Base-by-base conservation (phyloP, 2,329 filamentous ascomycete genomes). In the Colletotrichum navitas region DNA sequence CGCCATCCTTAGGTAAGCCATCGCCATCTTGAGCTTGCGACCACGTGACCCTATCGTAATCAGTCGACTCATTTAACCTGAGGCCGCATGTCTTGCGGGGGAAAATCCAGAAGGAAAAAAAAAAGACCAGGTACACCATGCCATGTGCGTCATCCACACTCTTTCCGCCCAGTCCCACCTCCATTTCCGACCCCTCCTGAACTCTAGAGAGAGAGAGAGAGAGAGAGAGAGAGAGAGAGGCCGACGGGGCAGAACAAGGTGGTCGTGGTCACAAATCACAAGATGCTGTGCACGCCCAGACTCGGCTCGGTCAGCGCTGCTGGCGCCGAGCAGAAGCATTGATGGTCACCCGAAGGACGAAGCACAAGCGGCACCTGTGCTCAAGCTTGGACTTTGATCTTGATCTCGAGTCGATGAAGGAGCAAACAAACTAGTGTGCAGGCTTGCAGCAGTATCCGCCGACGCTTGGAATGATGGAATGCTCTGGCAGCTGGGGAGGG, bases 151-250 rank as follows among this genome's bases (percentile, higher is more conserved):
- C 29, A 29, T 61, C 36, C 36, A 39, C 36, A 39, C 36, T 39
- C 36, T 39, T 12, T 39, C 21, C 41, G 18, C 10, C n/a, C 24
- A 41, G 62, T 54, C 62, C 68, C 68, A 68, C 68, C 64, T 54
- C 36, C 39, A 41, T 58, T 63, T 54, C 43, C 52, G 68, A 65
- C 51, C 29, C 45, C 64, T 71, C 45, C 64, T 71, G 51, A 45
- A 45, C 43, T 45, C 43, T 45, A 4, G 18, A 26, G 45, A 49
- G 45, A 49, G 11, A 26, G 21, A 47, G n/a, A 47, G 45, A 49
- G 63, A 64, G 58, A 60, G 18, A 66, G 54, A 12, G 32, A 29
- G n/a, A n/a, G n/a, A n/a, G n/a, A n/a, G n/a, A n/a, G n/a, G n/a
- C n/a, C 52, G 43, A 16, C 41, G 14, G 1, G 8, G 58, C 24